phyloP scores from a whole-genome alignment of 2,329 filamentous ascomycete genomes.

The Aspergillus arachidicola region DNA sequence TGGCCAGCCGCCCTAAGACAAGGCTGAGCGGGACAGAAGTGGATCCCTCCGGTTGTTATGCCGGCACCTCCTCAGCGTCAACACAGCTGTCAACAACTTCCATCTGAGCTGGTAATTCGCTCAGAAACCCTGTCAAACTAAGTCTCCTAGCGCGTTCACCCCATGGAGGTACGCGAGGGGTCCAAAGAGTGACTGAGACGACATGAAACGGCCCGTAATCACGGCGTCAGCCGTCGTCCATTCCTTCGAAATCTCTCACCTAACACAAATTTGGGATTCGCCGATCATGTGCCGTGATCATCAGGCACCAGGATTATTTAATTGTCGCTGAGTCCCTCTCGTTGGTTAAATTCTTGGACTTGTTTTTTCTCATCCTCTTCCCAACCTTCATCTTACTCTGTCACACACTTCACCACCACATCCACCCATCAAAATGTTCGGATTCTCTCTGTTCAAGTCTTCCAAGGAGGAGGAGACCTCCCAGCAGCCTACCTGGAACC shows the following conservation, averaged over 20 bases:
- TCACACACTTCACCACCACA: not conserved
- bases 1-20: not conserved
- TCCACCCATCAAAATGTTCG: slow-evolving; percentile 26
- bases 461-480: slow-evolving; percentile 27
- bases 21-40: not conserved
- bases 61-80: not conserved
- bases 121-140: no score
- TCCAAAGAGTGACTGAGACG: not conserved
- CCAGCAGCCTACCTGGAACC: slow-evolving; percentile 30
- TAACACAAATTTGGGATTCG: not conserved
- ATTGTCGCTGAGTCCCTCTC: not conserved
- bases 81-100: not conserved
- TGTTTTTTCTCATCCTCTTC: not conserved
- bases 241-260: not conserved
- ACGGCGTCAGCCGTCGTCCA: not conserved
- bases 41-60: not conserved
- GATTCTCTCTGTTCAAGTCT: slow-evolving; percentile 38
- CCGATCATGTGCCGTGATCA: slow-evolving; percentile 4
- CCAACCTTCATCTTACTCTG: not conserved
- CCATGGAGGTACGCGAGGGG: not conserved
- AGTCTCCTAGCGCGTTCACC: not conserved
- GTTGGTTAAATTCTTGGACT: not conserved
- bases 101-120: no score
- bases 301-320: slow-evolving; percentile 6
- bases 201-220: not conserved